Conservation (phyloP, 2,329 filamentous ascomycete genomes). For the Colletotrichum sp. region DNA sequence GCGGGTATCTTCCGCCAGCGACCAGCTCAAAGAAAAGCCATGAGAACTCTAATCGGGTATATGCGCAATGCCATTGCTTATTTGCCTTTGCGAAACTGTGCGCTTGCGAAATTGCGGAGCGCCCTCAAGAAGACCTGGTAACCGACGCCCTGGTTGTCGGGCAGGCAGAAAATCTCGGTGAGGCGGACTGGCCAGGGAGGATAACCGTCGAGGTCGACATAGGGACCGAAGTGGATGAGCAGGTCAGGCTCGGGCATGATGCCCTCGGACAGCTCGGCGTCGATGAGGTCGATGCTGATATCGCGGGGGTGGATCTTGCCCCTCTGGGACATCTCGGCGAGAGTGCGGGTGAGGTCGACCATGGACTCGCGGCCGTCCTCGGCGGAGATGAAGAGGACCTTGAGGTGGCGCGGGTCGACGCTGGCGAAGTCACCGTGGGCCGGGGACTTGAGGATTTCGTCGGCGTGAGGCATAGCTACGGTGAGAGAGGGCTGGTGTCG, state of each 20-base stretch:
- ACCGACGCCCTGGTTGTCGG: slow-evolving; percentile 81
- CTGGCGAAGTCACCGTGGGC: slow-evolving; percentile 26
- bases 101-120: slow-evolving; percentile 82
- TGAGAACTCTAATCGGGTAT: slow-evolving; percentile 13
- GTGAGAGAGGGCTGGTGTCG: slow-evolving; percentile 74
- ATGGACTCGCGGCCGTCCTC: slow-evolving; percentile 93
- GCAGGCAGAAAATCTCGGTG: slow-evolving; percentile 88
- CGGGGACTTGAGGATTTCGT: slow-evolving; percentile 40
- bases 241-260: slow-evolving; percentile 92
- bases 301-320: slow-evolving; percentile 82
- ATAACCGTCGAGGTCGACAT: slow-evolving; percentile 86
- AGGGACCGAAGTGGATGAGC: slow-evolving; percentile 84
- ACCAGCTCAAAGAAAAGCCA: slow-evolving; percentile 26
- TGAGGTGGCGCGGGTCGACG: slow-evolving; percentile 45
- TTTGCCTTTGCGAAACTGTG: slow-evolving; percentile 85
- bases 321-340: slow-evolving; percentile 93
- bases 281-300: slow-evolving; percentile 84
- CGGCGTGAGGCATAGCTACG: slow-evolving; percentile 47
- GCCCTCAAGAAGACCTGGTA: slow-evolving; percentile 93
- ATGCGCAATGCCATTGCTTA: slow-evolving; percentile 36
- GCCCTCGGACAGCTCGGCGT: slow-evolving; percentile 81
- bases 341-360: slow-evolving; percentile 92
- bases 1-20: slow-evolving; percentile 32
- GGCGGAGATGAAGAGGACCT: slow-evolving; percentile 80
- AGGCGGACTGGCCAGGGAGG: slow-evolving; percentile 95